Conservation (phyloP, 2,329 filamentous ascomycete species). For the Hypoxylon sp. region DNA sequence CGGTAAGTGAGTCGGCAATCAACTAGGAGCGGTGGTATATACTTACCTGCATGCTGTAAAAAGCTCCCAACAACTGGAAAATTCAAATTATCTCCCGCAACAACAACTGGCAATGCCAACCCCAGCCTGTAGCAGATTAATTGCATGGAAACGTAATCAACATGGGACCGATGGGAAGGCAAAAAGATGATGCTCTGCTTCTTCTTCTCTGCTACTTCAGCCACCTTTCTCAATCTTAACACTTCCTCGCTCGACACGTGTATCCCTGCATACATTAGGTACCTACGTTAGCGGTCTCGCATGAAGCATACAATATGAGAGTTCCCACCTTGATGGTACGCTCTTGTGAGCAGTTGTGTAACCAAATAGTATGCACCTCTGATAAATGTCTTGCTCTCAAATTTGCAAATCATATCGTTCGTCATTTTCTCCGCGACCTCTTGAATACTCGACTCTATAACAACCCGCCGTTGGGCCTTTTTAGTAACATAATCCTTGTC, state of each 20-base stretch:
- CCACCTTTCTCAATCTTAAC: conserved; percentile 83
- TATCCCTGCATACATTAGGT: conserved; percentile 66
- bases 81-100: conserved; percentile 96
- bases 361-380: conserved; percentile 89
- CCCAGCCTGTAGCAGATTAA: conserved; percentile 96
- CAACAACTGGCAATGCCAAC: conserved; percentile 88
- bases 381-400: conserved; percentile 95
- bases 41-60: conserved; percentile 86
- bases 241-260: conserved; percentile 97
- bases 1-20: conserved; percentile 25
- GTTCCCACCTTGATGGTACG: conserved; percentile 84
- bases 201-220: conserved; percentile 84
- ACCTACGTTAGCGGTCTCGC: conserved; percentile 4
- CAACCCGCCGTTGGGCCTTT: conserved; percentile 68
- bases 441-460: conserved; percentile 80
- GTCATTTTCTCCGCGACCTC: conserved; percentile 90
- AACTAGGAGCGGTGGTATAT: neutral
- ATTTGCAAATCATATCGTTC: conserved; percentile 98
- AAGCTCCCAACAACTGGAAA: conserved; percentile 92
- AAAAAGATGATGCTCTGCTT: conserved; percentile 97
- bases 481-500: conserved; percentile 69
- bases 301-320: neutral
- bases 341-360: conserved; percentile 89
- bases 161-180: conserved; percentile 93
- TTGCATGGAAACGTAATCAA: conserved; percentile 96